Evolutionary conservation across 768 basidiomycete species (phyloP), one percentile per base, ranked within the genome.

Genomic region (Boletus edulis): DNA sequence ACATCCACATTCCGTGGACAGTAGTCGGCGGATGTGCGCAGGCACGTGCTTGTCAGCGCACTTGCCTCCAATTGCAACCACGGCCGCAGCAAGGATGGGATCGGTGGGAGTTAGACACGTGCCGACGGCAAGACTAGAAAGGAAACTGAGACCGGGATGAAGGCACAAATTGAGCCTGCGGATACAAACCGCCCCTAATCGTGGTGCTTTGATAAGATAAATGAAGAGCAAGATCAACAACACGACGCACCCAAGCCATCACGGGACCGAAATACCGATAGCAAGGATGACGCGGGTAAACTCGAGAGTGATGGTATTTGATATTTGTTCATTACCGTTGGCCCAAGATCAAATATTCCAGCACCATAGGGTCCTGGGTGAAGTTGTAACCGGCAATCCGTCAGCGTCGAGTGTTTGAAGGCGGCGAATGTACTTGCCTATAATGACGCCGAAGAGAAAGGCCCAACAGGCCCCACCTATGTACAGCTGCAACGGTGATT

Each of bases 1-100:
- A 66, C 92, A 93, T 8, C 92, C 96, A 52, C 85, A 87, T 73
- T 98, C 96, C 24, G 78, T 79, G 9, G 86, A 77, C 17, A 88
- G 75, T 50, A 88, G 68, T 60, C 80, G 81, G 34, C 81, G 85
- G 40, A 93, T 75, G 66, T 93, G 91, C 1, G 87, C 85, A 2
- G 91, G 91, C 22, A 98, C 96, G 65, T 98, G 96, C 68, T 98
- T 97, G 70, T 98, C 91, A 3, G 97, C 97, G 75, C 93, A 99
- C 75, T 91, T 95, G 32, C 96, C 96, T 64, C 96, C n/a, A n/a
- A n/a, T n/a, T n/a, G n/a, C 96, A 12, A 92, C 83, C 34, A 92
- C 94, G 9, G 71, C 69, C 34, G 69, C 69, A 32, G 69, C 69
- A 18, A 71, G 65, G 49, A 71, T 71, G 5, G 69, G 69, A n/a